Percentiles rank a stretch among this genome's conserved stretches.
Evolutionary conservation across 805 yeast genomes (phyloP).

Genomic region (Schizosaccharomyces cryophilus): DNA sequence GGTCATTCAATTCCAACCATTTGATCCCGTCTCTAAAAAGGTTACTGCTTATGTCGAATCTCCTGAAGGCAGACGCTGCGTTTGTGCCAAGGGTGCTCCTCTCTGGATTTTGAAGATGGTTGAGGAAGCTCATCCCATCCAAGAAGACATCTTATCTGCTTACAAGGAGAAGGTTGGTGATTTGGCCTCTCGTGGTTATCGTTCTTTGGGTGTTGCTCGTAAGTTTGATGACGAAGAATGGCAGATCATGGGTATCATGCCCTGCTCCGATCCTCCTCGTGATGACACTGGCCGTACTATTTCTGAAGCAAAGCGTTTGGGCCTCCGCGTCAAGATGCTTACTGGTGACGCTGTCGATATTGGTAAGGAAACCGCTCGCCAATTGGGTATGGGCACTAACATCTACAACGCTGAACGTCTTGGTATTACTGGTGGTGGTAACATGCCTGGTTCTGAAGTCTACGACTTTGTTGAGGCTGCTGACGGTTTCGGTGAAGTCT

Average conservation of each 20-base stretch:
- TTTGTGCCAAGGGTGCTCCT: conserved; percentile 97
- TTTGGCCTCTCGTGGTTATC: conserved; percentile 94
- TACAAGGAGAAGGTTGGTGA: conserved; percentile 94
- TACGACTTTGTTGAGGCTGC: conserved; percentile 60
- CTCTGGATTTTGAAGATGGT: conserved; percentile 88
- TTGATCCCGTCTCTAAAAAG: conserved; percentile 93
- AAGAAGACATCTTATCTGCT: conserved; percentile 80
- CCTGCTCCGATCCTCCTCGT: conserved; percentile 97
- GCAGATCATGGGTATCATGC: conserved; percentile 95
- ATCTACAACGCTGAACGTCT: conserved; percentile 90
- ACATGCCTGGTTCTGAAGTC: conserved; percentile 39
- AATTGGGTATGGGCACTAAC: conserved; percentile 88
- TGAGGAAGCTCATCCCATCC: conserved; percentile 89
- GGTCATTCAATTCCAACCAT: conserved; percentile 87
- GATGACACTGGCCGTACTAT: conserved; percentile 92
- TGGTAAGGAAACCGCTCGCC: conserved; percentile 95
- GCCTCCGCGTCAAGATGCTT: conserved; percentile 90
- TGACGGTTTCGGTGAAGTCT: conserved; percentile 70
- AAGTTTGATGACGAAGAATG: conserved; percentile 96
- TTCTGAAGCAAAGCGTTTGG: conserved; percentile 68
- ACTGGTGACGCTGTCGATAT: conserved; percentile 99
- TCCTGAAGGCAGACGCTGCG: conserved; percentile 82
- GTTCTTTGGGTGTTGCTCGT: conserved; percentile 96
- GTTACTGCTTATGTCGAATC: conserved; percentile 87
- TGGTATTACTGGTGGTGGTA: conserved; percentile 62